phyloP scores from a whole-genome alignment of 2,329 filamentous ascomycete genomes.

The Beauveria sp. region DNA sequence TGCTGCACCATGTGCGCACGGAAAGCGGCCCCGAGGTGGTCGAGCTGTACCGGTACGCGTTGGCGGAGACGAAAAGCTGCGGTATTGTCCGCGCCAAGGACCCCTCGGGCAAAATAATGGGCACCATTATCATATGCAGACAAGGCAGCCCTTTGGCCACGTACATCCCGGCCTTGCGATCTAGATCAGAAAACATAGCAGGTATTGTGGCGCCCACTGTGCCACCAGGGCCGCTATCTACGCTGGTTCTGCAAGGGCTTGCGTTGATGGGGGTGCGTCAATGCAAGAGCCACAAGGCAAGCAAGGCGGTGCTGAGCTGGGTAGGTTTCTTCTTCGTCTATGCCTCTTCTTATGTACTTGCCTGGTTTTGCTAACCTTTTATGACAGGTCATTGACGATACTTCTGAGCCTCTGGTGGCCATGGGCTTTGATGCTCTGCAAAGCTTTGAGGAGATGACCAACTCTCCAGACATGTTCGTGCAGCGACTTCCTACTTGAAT shows the following conservation, averaged over 20 bases:
- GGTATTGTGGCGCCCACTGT: slow-evolving; percentile 78
- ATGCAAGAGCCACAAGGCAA: slow-evolving; percentile 69
- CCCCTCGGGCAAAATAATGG: slow-evolving; percentile 58
- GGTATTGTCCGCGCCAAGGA: slow-evolving; percentile 79
- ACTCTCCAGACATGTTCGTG: slow-evolving; percentile 46
- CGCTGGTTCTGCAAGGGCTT: slow-evolving; percentile 65
- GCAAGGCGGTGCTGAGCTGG: slow-evolving; percentile 70
- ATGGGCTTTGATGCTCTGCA: slow-evolving; percentile 78
- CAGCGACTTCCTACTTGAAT: too few relatives aligned
- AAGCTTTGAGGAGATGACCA: slow-evolving; percentile 73
- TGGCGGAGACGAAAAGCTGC: slow-evolving; percentile 63
- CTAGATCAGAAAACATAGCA: slow-evolving; percentile 52
- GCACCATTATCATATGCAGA: slow-evolving; percentile 73
- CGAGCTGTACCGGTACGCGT: slow-evolving; percentile 70
- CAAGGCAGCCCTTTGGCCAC: slow-evolving; percentile 59
- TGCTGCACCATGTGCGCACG: slow-evolving; percentile 66
- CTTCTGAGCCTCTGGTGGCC: slow-evolving; percentile 62
- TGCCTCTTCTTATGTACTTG: not conserved
- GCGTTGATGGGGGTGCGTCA: slow-evolving; percentile 75
- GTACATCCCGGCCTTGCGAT: slow-evolving; percentile 61
- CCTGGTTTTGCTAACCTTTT: slow-evolving; percentile 14
- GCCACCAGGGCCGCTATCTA: slow-evolving; percentile 59
- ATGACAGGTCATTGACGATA: slow-evolving; percentile 57
- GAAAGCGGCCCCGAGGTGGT: slow-evolving; percentile 70
- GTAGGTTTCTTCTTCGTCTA: slow-evolving; percentile 41